Evolutionary conservation across 805 yeast species (phyloP).

Genomic region (Saccharomycopsis javanensis): DNA sequence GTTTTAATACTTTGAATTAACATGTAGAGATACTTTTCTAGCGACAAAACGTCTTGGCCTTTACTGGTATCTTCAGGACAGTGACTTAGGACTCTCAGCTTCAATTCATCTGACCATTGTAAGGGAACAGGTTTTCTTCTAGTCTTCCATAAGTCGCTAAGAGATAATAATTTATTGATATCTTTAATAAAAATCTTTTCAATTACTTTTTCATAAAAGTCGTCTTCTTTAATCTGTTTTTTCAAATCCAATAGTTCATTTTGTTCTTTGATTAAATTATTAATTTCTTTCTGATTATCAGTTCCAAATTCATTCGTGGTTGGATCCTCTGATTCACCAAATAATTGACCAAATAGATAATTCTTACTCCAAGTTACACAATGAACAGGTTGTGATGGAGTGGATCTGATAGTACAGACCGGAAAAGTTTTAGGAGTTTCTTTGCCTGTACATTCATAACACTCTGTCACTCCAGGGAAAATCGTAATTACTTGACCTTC

Average conservation of each 20-base stretch:
- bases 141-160: conserved; percentile 72
- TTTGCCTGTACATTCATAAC: conserved; percentile 86
- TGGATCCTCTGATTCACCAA: conserved; percentile 40
- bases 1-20: conserved; percentile 11
- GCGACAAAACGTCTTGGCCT: conserved; percentile 44
- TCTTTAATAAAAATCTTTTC: conserved; percentile 62
- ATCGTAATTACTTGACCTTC: conserved; percentile 94
- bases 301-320: conserved; percentile 41
- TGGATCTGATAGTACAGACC: conserved; percentile 92
- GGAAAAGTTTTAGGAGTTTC: conserved; percentile 88
- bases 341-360: conserved; percentile 73
- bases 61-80: conserved; percentile 18
- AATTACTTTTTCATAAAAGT: conserved; percentile 34
- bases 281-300: conserved; percentile 54
- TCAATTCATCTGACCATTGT: conserved; percentile 23
- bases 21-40: conserved; percentile 23
- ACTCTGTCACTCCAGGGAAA: conserved; percentile 70
- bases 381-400: conserved; percentile 94
- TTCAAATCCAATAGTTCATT: conserved; percentile 51
- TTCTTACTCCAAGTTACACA: conserved; percentile 97
- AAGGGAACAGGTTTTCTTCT: conserved; percentile 63
- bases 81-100: conserved; percentile 19
- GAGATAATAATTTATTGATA: conserved; percentile 57
- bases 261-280: conserved; percentile 53
- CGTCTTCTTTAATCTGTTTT: conserved; percentile 27